A percentile compares a stretch with the other conserved stretches of the same genome.
Conservation (phyloP, 1,139 yeast species). For the Blastobotrys arbuscula region DNA sequence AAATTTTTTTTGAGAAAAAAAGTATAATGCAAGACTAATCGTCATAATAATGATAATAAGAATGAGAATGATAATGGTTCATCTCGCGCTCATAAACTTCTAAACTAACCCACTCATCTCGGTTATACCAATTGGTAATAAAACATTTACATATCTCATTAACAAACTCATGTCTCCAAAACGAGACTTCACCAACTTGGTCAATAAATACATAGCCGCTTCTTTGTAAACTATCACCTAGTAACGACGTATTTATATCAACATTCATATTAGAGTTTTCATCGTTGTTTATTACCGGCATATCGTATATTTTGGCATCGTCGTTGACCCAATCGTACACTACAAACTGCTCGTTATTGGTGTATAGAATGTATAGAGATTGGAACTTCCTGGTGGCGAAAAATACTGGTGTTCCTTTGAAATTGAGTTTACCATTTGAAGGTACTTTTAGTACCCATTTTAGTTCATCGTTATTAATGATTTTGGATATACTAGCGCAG, state of each 20-base stretch:
- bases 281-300: not conserved
- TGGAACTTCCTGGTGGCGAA: not conserved
- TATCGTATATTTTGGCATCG: not conserved
- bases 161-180: not conserved
- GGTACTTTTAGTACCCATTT: not conserved
- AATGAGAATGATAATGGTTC: too few species aligned
- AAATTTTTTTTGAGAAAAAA: not conserved
- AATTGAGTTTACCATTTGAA: not conserved
- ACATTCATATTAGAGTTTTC: not conserved
- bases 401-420: not conserved
- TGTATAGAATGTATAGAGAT: not conserved
- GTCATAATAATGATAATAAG: too few species aligned
- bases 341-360: not conserved
- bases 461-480: not conserved
- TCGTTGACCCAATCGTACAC: not conserved
- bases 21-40: too few species aligned
- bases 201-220: not conserved
- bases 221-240: not conserved
- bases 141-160: not conserved
- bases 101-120: not conserved
- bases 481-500: not conserved
- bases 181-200: not conserved
- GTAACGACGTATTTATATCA: not conserved
- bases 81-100: not conserved
- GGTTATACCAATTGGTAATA: not conserved